Percentiles rank a stretch among this genome's conserved stretches.
These are phyloP conservation scores for Aegle marmelos DNA, from an alignment of 345 rosid species.

Conservation along the genomic window DNA sequence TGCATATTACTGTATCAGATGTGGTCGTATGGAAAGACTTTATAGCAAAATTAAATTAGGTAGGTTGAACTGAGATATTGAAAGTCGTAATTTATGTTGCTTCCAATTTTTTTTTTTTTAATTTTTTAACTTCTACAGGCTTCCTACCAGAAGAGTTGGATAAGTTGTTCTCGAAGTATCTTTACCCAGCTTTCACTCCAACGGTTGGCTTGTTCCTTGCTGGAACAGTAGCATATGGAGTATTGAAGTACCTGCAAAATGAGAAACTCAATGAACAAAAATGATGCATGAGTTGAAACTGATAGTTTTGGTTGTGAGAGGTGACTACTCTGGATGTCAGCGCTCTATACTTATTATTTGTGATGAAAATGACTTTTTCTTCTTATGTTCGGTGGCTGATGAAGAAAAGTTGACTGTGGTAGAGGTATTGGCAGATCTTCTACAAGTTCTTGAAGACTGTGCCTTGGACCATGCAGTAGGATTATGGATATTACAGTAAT, in stretches of 20 bases:
- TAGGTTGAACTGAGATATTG: neutral
- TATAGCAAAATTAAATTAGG: neutral
- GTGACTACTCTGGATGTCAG: neutral
- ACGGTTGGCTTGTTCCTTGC: constrained; percentile 69
- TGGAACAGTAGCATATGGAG: constrained; percentile 78
- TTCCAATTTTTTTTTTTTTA: constrained; percentile 9
- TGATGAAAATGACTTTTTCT: neutral
- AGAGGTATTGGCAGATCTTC: neutral
- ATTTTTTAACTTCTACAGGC: constrained; percentile 44
- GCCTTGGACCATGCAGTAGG: constrained; percentile 3
- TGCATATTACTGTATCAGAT: neutral
- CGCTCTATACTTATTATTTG: neutral
- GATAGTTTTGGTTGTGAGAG: constrained; percentile 12
- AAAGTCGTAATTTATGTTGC: neutral
- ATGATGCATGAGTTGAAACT: constrained; percentile 20
- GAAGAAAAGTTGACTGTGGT: neutral
- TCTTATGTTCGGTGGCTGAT: neutral
- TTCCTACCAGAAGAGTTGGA: constrained; percentile 88
- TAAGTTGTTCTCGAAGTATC: constrained; percentile 72
- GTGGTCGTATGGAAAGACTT: neutral
- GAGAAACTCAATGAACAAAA: constrained; percentile 61
- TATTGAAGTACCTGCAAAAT: constrained; percentile 72
- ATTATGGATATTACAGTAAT: neutral
- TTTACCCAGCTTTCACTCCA: constrained; percentile 84
- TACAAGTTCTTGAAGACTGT: neutral